Evolutionary conservation across 2,329 filamentous ascomycete species (phyloP), one percentile per base, ranked within the genome.

Genomic region (Verruconis gallopava): DNA sequence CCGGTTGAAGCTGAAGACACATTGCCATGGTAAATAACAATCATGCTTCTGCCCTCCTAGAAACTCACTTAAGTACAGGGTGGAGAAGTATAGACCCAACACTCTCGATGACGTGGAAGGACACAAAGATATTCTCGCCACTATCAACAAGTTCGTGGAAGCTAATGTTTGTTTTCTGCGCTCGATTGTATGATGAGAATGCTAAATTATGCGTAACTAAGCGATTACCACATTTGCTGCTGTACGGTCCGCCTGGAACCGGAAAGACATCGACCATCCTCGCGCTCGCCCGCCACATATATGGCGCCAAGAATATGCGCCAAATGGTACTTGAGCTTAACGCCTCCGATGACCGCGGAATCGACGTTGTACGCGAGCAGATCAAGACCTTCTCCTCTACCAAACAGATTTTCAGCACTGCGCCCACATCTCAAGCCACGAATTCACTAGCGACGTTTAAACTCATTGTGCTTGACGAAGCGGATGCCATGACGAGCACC

Each of bases 351-450:
- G 91, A 98, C 61, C 75, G 91, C 62, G 91, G 91, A 55, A 98
- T 98, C 60, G 91, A 98, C 50, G 91, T 98, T 2, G 91, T 98
- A 44, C 77, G 88, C 50, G 91, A 98, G 66, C 91, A 98, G 64
- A 98, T 98, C 74, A 98, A 96, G 72, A 98, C 91, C 0, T 98
- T 98, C 65, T 89, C 85, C 32, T 93, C 84, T 52, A 98, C 91
- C 5, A 95, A 93, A 63, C 91, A 98, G 58, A 98, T 98, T 53
- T 98, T 98, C 66, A 76, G 74, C n/a, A 68, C 73, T 33, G 68
- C 69, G 5, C 65, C 72, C 2, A 64, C 64, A 22, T 58, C 69
- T 4, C 55, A 61, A 30, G 64, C 72, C 9, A 59, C 61, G 11
- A 62, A 66, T 4, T 63, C 64, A 4, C 63, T 89, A 19, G 85